phyloP scores from a whole-genome alignment of 73 alveolate species.

The Urostyla sp. region DNA sequence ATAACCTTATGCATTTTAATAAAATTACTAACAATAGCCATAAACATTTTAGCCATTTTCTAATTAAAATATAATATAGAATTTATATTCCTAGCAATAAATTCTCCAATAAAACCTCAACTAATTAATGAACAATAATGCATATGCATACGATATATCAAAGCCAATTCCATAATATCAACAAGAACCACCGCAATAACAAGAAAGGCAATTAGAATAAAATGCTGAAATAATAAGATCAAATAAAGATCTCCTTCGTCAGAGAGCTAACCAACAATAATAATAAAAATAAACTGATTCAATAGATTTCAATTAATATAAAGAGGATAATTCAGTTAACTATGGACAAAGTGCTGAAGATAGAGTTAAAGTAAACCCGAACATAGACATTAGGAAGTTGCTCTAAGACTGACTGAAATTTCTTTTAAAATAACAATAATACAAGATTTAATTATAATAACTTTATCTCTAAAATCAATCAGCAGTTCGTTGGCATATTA shows the following conservation, averaged over 20 bases:
- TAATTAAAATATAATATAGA: neutral
- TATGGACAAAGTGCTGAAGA: neutral
- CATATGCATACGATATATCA: slow-evolving; percentile 7
- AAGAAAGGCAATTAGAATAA: neutral
- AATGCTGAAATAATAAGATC: slow-evolving; percentile 5
- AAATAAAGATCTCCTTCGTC: slow-evolving; percentile 11
- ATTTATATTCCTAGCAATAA: slow-evolving; percentile 11
- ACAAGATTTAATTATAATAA: no score
- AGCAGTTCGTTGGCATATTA: slow-evolving; percentile 44
- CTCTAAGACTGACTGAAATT: no score
- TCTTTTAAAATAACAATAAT: no score
- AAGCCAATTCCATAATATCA: neutral
- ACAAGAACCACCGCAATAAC: neutral
- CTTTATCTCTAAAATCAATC: no score
- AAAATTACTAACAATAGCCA: neutral
- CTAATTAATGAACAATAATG: neutral
- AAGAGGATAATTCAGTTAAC: neutral
- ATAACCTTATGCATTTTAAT: neutral
- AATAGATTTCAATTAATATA: neutral
- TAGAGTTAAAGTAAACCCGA: slow-evolving; percentile 36
- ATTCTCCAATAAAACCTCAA: neutral
- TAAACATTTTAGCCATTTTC: slow-evolving; percentile 18
- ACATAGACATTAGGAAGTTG: no score
- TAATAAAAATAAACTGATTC: neutral
- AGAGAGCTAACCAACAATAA: neutral